Evolutionary conservation across 768 basidiomycete species (phyloP).

Genomic region (Hygrocybe coccinea): DNA sequence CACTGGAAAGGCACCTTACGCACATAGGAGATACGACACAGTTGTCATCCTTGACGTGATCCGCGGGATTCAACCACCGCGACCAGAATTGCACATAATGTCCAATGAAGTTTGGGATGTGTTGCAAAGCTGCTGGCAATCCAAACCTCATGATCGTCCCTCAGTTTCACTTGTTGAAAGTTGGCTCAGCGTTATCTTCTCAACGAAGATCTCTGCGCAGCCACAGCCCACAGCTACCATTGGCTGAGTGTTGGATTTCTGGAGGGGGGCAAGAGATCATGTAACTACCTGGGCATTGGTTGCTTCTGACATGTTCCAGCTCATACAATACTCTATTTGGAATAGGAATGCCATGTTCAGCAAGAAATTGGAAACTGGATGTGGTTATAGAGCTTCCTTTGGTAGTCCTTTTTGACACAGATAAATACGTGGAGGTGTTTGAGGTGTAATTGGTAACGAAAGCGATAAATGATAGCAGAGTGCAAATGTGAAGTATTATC

Average conservation of each 20-base stretch:
- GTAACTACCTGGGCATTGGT: no score
- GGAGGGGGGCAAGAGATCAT: no score
- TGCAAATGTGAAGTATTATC: no score
- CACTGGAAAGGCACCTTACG: slow-evolving; percentile 4
- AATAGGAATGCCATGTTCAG: no score
- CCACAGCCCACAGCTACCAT: not conserved
- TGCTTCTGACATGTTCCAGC: no score
- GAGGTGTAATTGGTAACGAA: no score
- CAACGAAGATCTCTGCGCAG: not conserved
- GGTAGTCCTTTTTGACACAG: no score
- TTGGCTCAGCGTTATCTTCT: not conserved
- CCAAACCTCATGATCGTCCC: not conserved
- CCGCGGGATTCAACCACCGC: not conserved
- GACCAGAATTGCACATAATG: not conserved
- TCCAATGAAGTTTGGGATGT: slow-evolving; percentile 8
- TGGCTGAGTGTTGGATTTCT: not conserved
- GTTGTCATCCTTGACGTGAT: slow-evolving; percentile 7
- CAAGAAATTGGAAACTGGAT: no score
- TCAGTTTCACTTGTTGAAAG: not conserved
- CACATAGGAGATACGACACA: slow-evolving; percentile 7
- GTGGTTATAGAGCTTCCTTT: no score
- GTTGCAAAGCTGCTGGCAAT: slow-evolving; percentile 7
- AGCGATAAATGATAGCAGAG: no score
- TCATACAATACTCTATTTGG: no score
- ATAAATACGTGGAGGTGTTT: no score